Conservation (phyloP, 305 asterid genomes). For the Solanum aculeatissimum region DNA sequence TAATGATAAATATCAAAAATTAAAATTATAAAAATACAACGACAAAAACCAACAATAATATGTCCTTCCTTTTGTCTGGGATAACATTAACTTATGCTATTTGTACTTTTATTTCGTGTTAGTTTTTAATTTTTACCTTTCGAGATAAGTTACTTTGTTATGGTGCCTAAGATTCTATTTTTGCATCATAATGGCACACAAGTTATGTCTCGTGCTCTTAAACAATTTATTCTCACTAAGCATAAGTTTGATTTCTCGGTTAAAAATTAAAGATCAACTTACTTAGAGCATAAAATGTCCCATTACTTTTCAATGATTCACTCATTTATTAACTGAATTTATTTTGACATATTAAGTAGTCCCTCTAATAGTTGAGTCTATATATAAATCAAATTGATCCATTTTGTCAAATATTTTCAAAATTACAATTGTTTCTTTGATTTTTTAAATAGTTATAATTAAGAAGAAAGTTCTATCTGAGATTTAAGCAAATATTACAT, state of each 20-base stretch:
- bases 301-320: neutral
- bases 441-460: neutral
- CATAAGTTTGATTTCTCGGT: neutral
- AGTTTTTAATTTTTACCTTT: neutral
- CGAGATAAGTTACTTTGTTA: too few relatives aligned
- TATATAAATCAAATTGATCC: neutral
- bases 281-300: neutral
- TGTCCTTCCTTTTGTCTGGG: too few relatives aligned
- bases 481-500: neutral
- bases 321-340: neutral
- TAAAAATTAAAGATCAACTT: neutral
- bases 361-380: neutral
- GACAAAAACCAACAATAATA: too few relatives aligned
- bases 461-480: neutral
- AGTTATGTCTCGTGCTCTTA: neutral
- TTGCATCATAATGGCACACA: too few relatives aligned
- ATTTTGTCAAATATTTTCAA: neutral
- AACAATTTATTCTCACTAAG: too few relatives aligned
- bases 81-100: neutral
- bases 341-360: rapidly evolving
- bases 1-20: too few relatives aligned
- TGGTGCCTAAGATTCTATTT: too few relatives aligned
- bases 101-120: neutral
- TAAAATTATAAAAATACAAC: too few relatives aligned
- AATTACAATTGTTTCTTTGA: neutral